Base-by-base conservation (phyloP, 768 basidiomycete genomes). In the Tulasnella sp. region DNA sequence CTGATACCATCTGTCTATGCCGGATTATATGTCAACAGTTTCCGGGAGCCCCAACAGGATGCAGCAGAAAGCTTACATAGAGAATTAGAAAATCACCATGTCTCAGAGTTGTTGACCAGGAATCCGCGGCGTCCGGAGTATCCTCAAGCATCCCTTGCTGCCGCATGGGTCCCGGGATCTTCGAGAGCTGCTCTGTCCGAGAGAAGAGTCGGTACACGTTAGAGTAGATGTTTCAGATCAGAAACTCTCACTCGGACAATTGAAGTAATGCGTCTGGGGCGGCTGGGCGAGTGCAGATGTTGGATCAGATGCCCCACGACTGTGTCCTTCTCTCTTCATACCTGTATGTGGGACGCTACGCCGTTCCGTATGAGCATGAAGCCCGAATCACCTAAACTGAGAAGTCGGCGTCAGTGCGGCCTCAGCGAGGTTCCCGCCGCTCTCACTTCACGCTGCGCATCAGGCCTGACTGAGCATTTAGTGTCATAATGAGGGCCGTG, bases 401-500 rank as follows among this genome's bases (percentile, higher is more conserved):
- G 30, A 51, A 30, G 58, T 38, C 15, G 7, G 15, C 34, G 34
- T 24, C 27, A 56, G n/a, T 9, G 59, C 22, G 7, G 46, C n/a
- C 11, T 5, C 5, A 48, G 46, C 46, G 21, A n/a, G n/a, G 5
- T 7, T 48, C 46, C 5, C 7, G 17, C 15, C 24, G 5, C n/a
- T 5, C 61, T 52, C 21, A 62, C 62, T 62, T 62, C 24, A 49
- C 62, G 25, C 61, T 52, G 12, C 49, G 22, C 50, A 62, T 45
- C n/a, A 61, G 21, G 17, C 62, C 62, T 15, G 60, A 53, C 9
- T 34, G 48, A 31, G 62, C 49, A 31, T 62, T 50, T 17, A 62
- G 34, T 5, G 48, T 42, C 17, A 57, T 68, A 62, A 91, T 70
- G 65, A 85, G 87, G 31, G 86, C 87, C 0, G 89, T 92, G 67